Conservation (phyloP, 495 filamentous ascomycete species). For the Penicillium daleae region DNA sequence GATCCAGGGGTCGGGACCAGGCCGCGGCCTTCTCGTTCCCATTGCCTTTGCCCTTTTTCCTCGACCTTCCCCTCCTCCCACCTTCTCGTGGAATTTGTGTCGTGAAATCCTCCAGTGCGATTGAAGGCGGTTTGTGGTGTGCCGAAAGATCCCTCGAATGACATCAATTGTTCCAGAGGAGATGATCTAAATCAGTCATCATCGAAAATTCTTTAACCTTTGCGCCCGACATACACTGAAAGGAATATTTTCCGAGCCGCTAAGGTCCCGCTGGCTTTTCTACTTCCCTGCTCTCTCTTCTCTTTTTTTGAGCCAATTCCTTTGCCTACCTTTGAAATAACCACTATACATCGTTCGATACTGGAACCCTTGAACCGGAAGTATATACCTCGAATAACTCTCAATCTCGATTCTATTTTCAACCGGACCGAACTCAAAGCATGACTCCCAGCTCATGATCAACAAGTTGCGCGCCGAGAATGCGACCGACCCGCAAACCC, state of each 20-base stretch:
- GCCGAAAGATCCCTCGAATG: neutral
- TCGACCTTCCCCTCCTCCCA: slow-evolving; percentile 14
- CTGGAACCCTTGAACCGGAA: neutral
- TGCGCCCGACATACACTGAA: slow-evolving; percentile 16
- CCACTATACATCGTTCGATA: neutral
- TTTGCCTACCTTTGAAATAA: neutral
- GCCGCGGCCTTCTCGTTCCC: slow-evolving; percentile 9
- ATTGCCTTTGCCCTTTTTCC: slow-evolving; percentile 17
- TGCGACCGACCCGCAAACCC: slow-evolving; percentile 35
- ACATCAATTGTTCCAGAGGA: neutral
- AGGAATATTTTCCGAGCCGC: slow-evolving; percentile 22
- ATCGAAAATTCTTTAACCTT: slow-evolving; percentile 15
- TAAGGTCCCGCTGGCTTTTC: slow-evolving; percentile 14
- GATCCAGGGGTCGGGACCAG: slow-evolving; percentile 35
- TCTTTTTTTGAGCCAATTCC: neutral
- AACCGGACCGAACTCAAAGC: slow-evolving; percentile 5
- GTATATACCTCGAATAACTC: neutral
- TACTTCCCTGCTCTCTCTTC: slow-evolving; percentile 10
- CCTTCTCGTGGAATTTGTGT: slow-evolving; percentile 5
- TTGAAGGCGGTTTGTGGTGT: neutral
- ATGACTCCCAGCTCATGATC: slow-evolving; percentile 34
- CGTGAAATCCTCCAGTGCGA: neutral
- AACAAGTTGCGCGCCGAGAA: slow-evolving; percentile 34
- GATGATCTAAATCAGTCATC: neutral
- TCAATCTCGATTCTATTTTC: neutral